Evolutionary conservation across 805 yeast genomes (phyloP).

Genomic region (Candida caryicola): DNA sequence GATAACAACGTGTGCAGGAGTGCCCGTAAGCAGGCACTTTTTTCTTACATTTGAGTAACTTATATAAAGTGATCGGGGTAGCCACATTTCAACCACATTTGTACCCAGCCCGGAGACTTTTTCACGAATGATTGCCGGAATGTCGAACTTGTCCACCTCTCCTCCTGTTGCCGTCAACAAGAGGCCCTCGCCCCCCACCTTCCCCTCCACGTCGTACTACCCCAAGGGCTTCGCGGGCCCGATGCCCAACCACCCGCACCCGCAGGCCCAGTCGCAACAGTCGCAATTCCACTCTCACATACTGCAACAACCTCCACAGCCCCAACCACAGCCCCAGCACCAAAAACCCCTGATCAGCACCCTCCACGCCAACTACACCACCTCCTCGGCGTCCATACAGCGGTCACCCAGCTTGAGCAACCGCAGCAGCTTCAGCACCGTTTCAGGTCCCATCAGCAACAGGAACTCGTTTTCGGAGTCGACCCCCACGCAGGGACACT

Average conservation of each 20-base stretch:
- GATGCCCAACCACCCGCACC: not conserved
- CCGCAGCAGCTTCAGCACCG: slow-evolving; percentile 5
- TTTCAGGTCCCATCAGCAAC: slow-evolving; percentile 4
- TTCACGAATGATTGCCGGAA: not conserved
- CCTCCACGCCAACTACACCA: slow-evolving; percentile 9
- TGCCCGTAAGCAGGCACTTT: too few species aligned
- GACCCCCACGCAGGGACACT: slow-evolving; percentile 1
- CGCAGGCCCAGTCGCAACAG: slow-evolving; percentile 2
- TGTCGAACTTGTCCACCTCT: not conserved
- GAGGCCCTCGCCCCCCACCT: not conserved
- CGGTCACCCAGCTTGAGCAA: slow-evolving; percentile 11
- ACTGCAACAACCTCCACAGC: too few species aligned
- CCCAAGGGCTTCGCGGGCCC: slow-evolving; percentile 1
- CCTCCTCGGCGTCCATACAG: slow-evolving; percentile 8
- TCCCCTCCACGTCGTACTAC: not conserved
- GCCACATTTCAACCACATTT: not conserved
- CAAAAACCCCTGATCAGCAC: not conserved
- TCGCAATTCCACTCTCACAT: too few species aligned
- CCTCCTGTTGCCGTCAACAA: not conserved
- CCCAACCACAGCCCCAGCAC: not conserved
- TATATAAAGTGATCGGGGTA: not conserved
- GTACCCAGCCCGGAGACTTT: too few species aligned
- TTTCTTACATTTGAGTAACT: not conserved
- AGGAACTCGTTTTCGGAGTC: slow-evolving; percentile 10
- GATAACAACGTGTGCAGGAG: too few species aligned